Base-by-base conservation (phyloP, 2,329 filamentous ascomycete species). In the Pyrenophora seminiperda region DNA sequence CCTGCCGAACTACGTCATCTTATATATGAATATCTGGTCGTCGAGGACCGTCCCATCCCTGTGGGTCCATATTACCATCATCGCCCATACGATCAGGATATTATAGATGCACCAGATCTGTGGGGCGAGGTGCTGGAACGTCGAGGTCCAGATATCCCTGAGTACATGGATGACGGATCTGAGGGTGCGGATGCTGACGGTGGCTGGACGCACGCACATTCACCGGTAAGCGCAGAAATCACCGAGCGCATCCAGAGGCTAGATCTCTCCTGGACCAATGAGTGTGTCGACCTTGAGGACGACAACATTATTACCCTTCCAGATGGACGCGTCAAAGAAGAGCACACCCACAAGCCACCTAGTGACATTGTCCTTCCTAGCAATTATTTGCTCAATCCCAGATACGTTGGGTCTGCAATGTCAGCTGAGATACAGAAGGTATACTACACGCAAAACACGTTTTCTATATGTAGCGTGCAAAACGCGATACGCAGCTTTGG, bases 61-160 rank as follows among this genome's bases (percentile, higher is more conserved):
- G 47, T 63, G 27, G 63, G 65, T 2, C 59, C 61, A 11, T 61
- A 61, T 19, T 59, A 60, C 41, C 65, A 67, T 31, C 62, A 59
- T 15, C 56, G 58, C 2, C 41, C 30, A n/a, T 66, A 65, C 18
- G 29, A 56, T 19, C 18, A 33, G 13, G 30, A 27, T 7, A 29
- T 37, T 6, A 30, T 17, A 13, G 18, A 45, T 19, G 41, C 13
- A 10, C 22, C 34, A 7, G 32, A 17, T 15, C 30, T 6, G 3
- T 34, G 15, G 14, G 18, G 6, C 2, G 5, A 14, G 15, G 5
- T 5, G 15, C 15, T 7, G n/a, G 7, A 5, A 15, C 7, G 5
- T 9, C 24, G 6, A 11, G 11, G 2, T 9, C 24, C 15, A 3
- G 13, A 14, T n/a, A 44, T 11, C 14, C 19, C 10, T 10, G 19